These are phyloP conservation scores for Gnetum montanum DNA, from an alignment of 75 land plant species.

Conservation along the genomic window DNA sequence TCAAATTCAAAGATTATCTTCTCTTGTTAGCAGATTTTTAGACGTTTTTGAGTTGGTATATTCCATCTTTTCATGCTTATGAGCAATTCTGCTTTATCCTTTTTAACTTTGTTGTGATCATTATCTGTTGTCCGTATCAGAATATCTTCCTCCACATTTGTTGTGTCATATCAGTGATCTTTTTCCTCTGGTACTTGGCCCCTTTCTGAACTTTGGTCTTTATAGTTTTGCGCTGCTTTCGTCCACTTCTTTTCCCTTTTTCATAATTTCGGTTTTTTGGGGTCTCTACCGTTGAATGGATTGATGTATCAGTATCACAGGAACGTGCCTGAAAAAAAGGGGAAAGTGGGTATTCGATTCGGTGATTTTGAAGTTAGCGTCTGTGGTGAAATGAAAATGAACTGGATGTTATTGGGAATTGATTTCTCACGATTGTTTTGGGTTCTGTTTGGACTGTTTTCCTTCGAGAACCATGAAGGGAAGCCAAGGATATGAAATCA, in stretches of 20 bases:
- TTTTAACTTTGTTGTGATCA: no score
- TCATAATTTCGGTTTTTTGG: no score
- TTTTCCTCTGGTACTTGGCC: not conserved
- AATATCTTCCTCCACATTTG: not conserved
- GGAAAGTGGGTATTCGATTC: not conserved
- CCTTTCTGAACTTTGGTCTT: not conserved
- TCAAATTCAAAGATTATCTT: not conserved
- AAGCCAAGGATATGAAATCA: constrained; percentile 52
- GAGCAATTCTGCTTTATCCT: no score
- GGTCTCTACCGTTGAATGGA: not conserved
- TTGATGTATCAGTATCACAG: not conserved
- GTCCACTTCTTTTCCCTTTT: not conserved
- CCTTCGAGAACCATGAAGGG: constrained; percentile 58
- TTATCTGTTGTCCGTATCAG: not conserved
- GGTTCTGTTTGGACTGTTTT: constrained; percentile 50
- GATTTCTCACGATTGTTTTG: constrained; percentile 59
- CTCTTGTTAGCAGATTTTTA: not conserved
- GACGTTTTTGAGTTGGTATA: not conserved
- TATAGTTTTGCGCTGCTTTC: not conserved
- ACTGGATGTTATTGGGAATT: constrained; percentile 43
- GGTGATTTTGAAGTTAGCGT: not conserved
- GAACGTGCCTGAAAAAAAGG: not conserved
- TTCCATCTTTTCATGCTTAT: not conserved
- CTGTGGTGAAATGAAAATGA: constrained; percentile 24
- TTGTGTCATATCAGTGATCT: not conserved